Percentiles rank a stretch among this genome's conserved stretches.
Conservation (phyloP, 1,139 yeast species). For the Geotrichum klebahnii region DNA sequence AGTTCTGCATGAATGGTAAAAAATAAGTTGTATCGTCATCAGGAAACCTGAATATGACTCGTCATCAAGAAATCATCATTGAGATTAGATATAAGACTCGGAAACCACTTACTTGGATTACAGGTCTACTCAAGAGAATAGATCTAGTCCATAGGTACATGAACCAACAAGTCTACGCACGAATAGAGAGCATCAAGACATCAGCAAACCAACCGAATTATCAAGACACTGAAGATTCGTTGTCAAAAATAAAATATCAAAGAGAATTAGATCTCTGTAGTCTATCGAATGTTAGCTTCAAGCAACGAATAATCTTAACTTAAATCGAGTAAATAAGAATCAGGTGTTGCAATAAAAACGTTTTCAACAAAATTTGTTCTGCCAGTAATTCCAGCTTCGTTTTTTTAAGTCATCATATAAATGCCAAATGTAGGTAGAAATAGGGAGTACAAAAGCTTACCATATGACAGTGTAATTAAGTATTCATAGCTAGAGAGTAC, state of each 20-base stretch:
- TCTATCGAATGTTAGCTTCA: no score
- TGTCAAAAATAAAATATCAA: not conserved
- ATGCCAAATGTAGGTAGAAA: not conserved
- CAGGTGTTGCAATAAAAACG: conserved; percentile 18
- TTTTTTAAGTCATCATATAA: conserved; percentile 15
- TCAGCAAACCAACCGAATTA: no score
- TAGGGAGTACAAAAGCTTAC: not conserved
- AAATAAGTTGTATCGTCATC: conserved; percentile 77
- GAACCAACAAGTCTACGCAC: no score
- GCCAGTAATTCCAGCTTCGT: conserved; percentile 22
- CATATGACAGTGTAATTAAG: not conserved
- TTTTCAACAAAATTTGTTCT: conserved; percentile 19
- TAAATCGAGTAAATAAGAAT: no score
- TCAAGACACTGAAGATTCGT: no score
- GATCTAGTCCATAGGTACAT: no score
- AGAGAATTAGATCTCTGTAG: no score
- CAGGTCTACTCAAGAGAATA: no score
- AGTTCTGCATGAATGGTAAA: conserved; percentile 86
- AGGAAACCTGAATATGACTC: conserved; percentile 95
- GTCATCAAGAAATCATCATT: conserved; percentile 92
- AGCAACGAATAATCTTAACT: no score
- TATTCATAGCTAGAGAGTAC: no score
- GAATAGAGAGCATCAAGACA: no score
- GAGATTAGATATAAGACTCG: conserved; percentile 20
- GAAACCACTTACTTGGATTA: no score